phyloP scores from a whole-genome alignment of 495 filamentous ascomycete genomes.

The Hypoxylon perforatum region DNA sequence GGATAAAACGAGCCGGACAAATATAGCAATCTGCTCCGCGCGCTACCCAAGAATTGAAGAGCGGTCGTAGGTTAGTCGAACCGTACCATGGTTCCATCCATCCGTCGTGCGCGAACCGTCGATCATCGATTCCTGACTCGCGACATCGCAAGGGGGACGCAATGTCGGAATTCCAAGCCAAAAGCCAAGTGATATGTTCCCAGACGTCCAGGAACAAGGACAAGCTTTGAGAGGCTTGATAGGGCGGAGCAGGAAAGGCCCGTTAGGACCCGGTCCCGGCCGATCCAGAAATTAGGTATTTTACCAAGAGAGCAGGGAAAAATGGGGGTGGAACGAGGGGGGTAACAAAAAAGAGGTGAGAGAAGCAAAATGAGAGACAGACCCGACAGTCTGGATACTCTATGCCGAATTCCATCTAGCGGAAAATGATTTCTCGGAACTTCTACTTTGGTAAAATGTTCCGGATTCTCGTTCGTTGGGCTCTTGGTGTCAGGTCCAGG shows the following conservation, averaged over 20 bases:
- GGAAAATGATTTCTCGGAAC: constrained; percentile 5
- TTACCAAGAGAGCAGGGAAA: no score
- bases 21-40: constrained; percentile 35
- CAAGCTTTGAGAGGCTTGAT: not conserved
- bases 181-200: no score
- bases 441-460: constrained; percentile 22
- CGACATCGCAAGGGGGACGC: not conserved
- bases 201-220: not conserved
- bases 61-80: not conserved
- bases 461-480: not conserved
- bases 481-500: no score
- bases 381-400: constrained; percentile 37
- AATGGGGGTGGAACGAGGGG: no score
- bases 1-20: constrained; percentile 7
- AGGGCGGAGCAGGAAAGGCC: constrained; percentile 1
- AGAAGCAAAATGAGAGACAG: not conserved
- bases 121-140: constrained; percentile 19
- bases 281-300: constrained; percentile 4
- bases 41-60: not conserved
- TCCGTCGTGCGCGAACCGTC: constrained; percentile 7
- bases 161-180: no score
- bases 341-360: no score
- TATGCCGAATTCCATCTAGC: constrained; percentile 26
- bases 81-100: not conserved
- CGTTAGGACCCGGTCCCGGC: constrained; percentile 24